Evolutionary conservation across 2,329 filamentous ascomycete genomes (phyloP), one percentile per base, ranked within the genome.

Genomic region (Bertia moriformis): DNA sequence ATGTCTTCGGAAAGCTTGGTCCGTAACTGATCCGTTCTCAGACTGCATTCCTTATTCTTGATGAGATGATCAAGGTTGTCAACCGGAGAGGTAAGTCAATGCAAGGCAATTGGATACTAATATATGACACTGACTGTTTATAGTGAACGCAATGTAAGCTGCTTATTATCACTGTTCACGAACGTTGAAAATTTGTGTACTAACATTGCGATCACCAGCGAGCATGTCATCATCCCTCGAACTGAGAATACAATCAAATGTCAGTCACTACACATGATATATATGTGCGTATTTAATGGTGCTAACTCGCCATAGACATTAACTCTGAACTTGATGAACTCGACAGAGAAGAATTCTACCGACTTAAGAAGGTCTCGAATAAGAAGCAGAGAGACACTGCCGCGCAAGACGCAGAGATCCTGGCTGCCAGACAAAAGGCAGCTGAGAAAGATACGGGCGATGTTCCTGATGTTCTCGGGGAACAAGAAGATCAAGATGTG

Each of bases 221-320:
- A 91, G 60, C 83, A 93, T 58, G 85, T 98, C 50, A 96, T 98
- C 49, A 98, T 98, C 51, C 91, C 91, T 12, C 74, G 91, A 48
- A 98, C 91, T 13, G 91, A 98, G 59, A 98, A 96, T 54, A 98
- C 91, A n/a, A 98, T 98, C 67, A 95, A 94, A 64, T 98, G 79
- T 79, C 63, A 48, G 71, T 51, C 24, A 33, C 10, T 4, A 48
- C 19, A n/a, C 4, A n/a, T 10, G 33, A 7, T 18, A 10, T 36
- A 10, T 29, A 29, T 29, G 10, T 29, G 10, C n/a, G 10, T n/a
- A 29, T 10, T 29, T n/a, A n/a, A n/a, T n/a, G n/a, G n/a, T 5
- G 35, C n/a, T 15, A 37, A 19, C 14, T 18, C 14, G 10, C 17
- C 14, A 19, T 42, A 82, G 78, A 96, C 55, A 96, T 96, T 70